Percentiles rank a stretch among this genome's conserved stretches.
These are phyloP conservation scores for Acanthamoeba triangularis DNA, from an alignment of 208 protist species.

Conservation along the genomic window DNA sequence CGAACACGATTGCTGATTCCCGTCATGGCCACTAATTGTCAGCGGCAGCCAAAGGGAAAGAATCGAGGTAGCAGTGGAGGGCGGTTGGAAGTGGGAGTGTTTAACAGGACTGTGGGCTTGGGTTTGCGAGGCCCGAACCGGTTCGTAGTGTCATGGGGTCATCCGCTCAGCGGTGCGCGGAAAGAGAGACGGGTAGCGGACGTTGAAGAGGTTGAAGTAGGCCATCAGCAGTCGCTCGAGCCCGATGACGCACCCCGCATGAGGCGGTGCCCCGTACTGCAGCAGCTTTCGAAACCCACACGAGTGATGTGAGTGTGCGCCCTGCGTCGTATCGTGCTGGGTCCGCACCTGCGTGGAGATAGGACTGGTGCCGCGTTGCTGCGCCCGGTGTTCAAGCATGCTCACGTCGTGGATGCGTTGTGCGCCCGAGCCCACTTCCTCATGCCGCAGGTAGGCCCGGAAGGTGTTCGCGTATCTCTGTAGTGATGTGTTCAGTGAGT, in stretches of 20 bases:
- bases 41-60: no score
- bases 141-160: constrained; percentile 97
- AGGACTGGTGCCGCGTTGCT: neutral
- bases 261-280: constrained; percentile 97
- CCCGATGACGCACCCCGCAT: constrained; percentile 99
- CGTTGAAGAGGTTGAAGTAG: constrained; percentile 98
- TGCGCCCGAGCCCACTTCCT: constrained; percentile 99
- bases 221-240: constrained; percentile 99
- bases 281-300: constrained; percentile 91
- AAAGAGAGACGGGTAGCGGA: constrained; percentile 98
- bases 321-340: neutral
- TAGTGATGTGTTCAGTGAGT: constrained; percentile 81
- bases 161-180: constrained; percentile 98
- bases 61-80: no score
- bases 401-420: constrained; percentile 99
- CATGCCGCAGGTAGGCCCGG: constrained; percentile 99
- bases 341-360: neutral
- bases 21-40: no score
- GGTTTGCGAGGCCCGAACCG: no score
- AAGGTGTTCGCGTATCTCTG: constrained; percentile 95
- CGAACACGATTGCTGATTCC: neutral
- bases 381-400: constrained; percentile 90
- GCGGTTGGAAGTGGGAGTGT: no score
- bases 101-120: no score
- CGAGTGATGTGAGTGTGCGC: neutral